Conservation (phyloP, 2,329 filamentous ascomycete species). For the Orbilia oligospora region DNA sequence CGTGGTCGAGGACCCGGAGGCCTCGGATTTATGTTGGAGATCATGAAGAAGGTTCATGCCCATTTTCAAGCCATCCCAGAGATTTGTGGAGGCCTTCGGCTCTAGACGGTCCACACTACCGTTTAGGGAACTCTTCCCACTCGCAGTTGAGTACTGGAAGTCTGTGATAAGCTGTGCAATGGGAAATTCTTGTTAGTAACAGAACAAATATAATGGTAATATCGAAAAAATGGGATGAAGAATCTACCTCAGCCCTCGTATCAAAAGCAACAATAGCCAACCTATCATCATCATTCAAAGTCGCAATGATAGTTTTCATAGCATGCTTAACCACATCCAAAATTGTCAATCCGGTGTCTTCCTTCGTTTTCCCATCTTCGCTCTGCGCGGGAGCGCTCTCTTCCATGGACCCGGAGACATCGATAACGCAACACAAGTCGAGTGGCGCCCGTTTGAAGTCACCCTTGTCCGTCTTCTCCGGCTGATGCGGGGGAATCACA, state of each 20-base stretch:
- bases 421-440: constrained; percentile 75
- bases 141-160: constrained; percentile 70
- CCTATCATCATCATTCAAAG: constrained; percentile 72
- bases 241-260: constrained; percentile 66
- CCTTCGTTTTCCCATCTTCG: constrained; percentile 64
- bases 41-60: constrained; percentile 70
- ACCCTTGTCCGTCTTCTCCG: constrained; percentile 43
- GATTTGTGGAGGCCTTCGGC: constrained; percentile 69
- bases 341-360: constrained; percentile 71
- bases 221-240: not conserved
- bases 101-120: constrained; percentile 69
- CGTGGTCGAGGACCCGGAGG: constrained; percentile 33
- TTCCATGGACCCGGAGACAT: constrained; percentile 74
- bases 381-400: constrained; percentile 69
- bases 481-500: constrained; percentile 45
- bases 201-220: not conserved
- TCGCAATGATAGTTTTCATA: constrained; percentile 73
- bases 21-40: constrained; percentile 62
- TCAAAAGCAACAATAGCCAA: constrained; percentile 74
- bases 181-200: not conserved
- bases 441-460: constrained; percentile 51
- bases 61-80: constrained; percentile 73
- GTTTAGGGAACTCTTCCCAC: constrained; percentile 69
- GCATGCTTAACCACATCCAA: constrained; percentile 76
- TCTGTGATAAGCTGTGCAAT: constrained; percentile 67